phyloP scores from a whole-genome alignment of 2,329 filamentous ascomycete genomes.

The Aureobasidium musti region DNA sequence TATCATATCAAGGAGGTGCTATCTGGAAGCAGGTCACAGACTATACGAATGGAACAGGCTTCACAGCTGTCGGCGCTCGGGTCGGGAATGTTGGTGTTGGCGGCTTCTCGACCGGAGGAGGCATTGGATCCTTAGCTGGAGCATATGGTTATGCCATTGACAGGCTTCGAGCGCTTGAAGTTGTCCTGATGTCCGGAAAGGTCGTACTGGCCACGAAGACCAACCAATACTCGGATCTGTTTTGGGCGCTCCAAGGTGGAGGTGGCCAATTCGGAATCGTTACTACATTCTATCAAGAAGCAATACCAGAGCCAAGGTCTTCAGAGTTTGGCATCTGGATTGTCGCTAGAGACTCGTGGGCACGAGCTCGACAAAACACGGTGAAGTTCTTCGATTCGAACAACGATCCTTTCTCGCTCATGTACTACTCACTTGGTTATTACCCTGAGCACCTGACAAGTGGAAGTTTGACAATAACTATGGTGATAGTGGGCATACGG shows the following conservation, averaged over 20 bases:
- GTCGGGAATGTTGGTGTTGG: slow-evolving; percentile 30
- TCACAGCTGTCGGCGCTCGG: slow-evolving; percentile 30
- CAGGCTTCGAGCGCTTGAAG: slow-evolving; percentile 42
- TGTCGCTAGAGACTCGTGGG: slow-evolving; percentile 27
- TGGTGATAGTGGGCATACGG: slow-evolving; percentile 27
- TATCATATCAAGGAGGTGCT: slow-evolving; percentile 31
- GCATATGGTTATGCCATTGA: slow-evolving; percentile 31
- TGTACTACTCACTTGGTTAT: slow-evolving; percentile 31
- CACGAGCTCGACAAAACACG: slow-evolving; percentile 26
- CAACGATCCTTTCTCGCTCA: slow-evolving; percentile 30
- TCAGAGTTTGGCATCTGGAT: slow-evolving; percentile 29
- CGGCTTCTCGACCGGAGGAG: slow-evolving; percentile 30
- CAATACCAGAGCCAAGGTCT: slow-evolving; percentile 27
- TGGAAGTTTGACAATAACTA: slow-evolving; percentile 14
- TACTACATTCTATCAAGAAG: slow-evolving; percentile 40
- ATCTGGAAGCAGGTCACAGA: slow-evolving; percentile 28
- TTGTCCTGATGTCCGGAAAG: slow-evolving; percentile 52
- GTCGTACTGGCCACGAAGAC: slow-evolving; percentile 50
- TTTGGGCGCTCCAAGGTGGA: slow-evolving; percentile 54
- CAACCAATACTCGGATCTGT: slow-evolving; percentile 51
- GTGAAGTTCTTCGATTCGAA: slow-evolving; percentile 29
- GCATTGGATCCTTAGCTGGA: slow-evolving; percentile 30
- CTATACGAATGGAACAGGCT: slow-evolving; percentile 26
- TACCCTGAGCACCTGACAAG: slow-evolving; percentile 19
- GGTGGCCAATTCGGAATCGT: slow-evolving; percentile 50